Base-by-base conservation (phyloP, 2,329 filamentous ascomycete species). In the Chrysosporium keratinophilum region DNA sequence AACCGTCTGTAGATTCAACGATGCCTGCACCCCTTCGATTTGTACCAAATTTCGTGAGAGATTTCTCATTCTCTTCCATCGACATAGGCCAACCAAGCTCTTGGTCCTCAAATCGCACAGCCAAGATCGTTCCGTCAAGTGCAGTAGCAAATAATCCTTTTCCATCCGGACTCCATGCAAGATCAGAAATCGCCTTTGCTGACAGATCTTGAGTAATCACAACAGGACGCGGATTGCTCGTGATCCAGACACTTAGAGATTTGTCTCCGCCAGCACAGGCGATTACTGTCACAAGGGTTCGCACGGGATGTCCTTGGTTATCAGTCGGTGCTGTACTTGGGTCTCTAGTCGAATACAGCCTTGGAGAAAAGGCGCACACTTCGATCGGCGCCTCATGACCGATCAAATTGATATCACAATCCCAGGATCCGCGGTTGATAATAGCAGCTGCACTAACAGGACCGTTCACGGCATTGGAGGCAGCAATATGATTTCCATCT, bases 391-490 rank as follows among this genome's bases (percentile, higher is more conserved):
- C 91, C 75, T 98, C 93, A 66, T 98, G 93, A 7, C 93, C 93
- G 57, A 98, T 96, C 56, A 98, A 71, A 67, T 95, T 96, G 72
- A 97, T 97, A 64, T 98, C 89, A 59, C 88, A 89, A 64, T 95
- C 89, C 93, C 94, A 98, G 37, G 81, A 81, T 15, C 87, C 85
- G 61, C 93, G 85, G 65, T 93, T 89, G 54, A 98, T 88, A 55
- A 98, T 97, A 3, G 93, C 91, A 33, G 97, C 91, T 0, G 91
- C 95, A 72, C 88, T 96, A 20, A 98, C 93, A 1, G 93, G 94
- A 0, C 93, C 93, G 65, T 98, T 98, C 17, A 95, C 90, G 0
- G 93, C 90, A 67, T 98, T 98, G 5, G 93, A 88, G 3, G 93
- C 93, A 2, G 93, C 93, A 57, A 98, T 97, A 63, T 97, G 91